Conservation (phyloP, 495 filamentous ascomycete genomes). For the Aspergillus steynii region DNA sequence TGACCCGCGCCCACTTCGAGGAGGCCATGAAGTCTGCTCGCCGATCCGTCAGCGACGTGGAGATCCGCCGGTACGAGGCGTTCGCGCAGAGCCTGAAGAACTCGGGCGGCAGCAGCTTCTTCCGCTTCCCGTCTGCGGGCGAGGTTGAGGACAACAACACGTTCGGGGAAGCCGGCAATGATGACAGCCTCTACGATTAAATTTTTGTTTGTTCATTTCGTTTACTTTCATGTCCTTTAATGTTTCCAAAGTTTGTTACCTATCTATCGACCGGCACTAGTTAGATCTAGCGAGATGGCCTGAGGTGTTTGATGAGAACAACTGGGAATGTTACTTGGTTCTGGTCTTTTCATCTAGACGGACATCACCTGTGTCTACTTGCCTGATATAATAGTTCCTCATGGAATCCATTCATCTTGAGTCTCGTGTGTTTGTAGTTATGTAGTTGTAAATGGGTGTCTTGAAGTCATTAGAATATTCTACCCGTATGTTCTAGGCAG, state of each 20-base stretch:
- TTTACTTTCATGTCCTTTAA: conserved; percentile 19
- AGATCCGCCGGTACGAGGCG: conserved; percentile 96
- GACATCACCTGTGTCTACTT: too few relatives aligned
- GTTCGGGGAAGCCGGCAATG: conserved; percentile 82
- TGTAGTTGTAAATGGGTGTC: too few relatives aligned
- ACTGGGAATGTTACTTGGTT: conserved; percentile 13
- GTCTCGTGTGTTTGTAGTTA: too few relatives aligned
- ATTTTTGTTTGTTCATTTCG: conserved; percentile 17
- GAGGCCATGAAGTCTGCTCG: conserved; percentile 95
- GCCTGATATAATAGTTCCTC: too few relatives aligned
- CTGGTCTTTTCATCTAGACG: not conserved
- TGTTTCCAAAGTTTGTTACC: conserved; percentile 22
- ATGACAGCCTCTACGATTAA: conserved; percentile 82
- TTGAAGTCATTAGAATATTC: too few relatives aligned
- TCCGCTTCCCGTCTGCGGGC: conserved; percentile 86
- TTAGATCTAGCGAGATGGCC: conserved; percentile 24
- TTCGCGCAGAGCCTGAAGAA: conserved; percentile 99
- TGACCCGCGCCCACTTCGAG: conserved; percentile 96
- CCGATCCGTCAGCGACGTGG: conserved; percentile 91
- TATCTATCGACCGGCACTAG: conserved; percentile 20
- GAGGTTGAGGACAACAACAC: conserved; percentile 61
- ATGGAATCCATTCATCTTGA: too few relatives aligned
- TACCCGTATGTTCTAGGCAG: too few relatives aligned
- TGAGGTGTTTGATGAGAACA: conserved; percentile 9
- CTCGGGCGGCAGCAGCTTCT: conserved; percentile 88